Evolutionary conservation across 2,329 filamentous ascomycete genomes (phyloP).

Genomic region (Byssothecium circinans): DNA sequence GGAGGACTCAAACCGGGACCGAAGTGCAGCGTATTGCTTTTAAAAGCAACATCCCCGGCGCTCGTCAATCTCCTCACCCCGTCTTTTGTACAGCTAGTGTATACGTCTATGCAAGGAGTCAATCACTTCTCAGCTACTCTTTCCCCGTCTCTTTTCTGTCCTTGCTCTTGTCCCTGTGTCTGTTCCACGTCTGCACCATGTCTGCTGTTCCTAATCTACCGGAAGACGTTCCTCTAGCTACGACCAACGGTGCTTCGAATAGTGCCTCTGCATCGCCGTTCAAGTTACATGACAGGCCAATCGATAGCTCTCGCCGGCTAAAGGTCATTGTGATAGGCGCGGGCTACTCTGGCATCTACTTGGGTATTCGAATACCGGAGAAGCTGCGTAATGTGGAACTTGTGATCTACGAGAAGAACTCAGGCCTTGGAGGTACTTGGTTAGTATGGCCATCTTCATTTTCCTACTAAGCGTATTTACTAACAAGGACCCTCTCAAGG

Average conservation of each 20-base stretch:
- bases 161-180: neutral
- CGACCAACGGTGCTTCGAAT: constrained; percentile 13
- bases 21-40: neutral
- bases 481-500: neutral
- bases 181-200: constrained; percentile 19
- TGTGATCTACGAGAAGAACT: constrained; percentile 50
- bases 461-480: neutral
- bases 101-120: neutral
- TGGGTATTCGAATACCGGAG: constrained; percentile 49
- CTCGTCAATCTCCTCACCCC: neutral
- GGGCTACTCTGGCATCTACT: constrained; percentile 49
- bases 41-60: neutral
- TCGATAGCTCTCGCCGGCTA: constrained; percentile 48
- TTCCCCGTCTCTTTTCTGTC: neutral
- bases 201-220: constrained; percentile 36
- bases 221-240: constrained; percentile 15
- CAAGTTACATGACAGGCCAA: constrained; percentile 40
- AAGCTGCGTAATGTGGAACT: constrained; percentile 44
- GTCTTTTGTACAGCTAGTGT: constrained; percentile 16
- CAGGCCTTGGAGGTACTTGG: constrained; percentile 45
- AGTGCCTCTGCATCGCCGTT: constrained; percentile 11
- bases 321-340: constrained; percentile 51
- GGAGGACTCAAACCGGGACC: neutral
- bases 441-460: constrained; percentile 36
- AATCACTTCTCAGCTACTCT: neutral